Conservation (phyloP, 176 grass and related monocot species). For the Lolium perenne region DNA sequence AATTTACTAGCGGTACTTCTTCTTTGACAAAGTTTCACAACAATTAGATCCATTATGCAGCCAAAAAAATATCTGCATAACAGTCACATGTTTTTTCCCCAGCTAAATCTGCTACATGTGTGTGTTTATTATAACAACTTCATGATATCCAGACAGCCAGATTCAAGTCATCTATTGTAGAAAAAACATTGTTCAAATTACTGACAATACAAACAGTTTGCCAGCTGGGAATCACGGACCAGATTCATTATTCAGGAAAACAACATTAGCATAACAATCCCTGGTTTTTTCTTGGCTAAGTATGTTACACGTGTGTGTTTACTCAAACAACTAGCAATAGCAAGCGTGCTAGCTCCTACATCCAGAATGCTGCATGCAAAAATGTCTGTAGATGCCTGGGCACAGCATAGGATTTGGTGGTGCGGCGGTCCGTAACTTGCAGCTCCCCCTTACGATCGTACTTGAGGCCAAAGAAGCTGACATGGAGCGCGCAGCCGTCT, state of each 20-base stretch:
- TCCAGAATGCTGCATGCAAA: neutral
- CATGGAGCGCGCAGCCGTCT: neutral
- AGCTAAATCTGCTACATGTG: neutral
- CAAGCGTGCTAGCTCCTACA: neutral
- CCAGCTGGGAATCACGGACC: neutral
- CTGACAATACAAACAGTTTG: neutral
- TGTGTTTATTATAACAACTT: neutral
- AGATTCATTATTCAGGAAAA: neutral
- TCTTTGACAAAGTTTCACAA: neutral
- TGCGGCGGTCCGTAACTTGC: neutral
- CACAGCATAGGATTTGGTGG: neutral
- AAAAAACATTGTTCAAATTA: neutral
- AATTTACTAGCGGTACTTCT: neutral
- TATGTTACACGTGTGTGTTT: neutral
- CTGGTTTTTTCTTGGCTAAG: neutral
- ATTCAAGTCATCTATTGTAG: neutral
- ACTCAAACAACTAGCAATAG: neutral
- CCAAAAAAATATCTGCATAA: neutral
- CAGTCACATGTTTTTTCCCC: neutral
- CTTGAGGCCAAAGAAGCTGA: conserved; percentile 16
- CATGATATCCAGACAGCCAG: neutral
- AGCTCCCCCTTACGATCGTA: neutral
- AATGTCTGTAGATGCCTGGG: neutral
- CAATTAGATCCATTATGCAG: neutral
- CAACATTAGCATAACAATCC: neutral